phyloP scores from a whole-genome alignment of 2,329 filamentous ascomycete species.

The Pestalotiopsis sp. region DNA sequence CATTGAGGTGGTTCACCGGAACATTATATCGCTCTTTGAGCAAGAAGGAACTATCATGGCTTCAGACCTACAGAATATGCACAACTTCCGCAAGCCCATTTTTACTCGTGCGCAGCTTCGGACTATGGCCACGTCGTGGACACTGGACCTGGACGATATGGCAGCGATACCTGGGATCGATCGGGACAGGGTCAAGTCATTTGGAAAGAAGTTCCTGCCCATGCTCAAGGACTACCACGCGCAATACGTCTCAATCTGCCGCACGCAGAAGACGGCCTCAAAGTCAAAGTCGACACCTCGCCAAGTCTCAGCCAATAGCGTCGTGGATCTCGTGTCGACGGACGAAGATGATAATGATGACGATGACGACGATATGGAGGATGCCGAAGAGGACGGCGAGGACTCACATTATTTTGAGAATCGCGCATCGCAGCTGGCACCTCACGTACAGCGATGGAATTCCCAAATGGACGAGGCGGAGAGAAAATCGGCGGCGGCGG shows the following conservation, averaged over 20 bases:
- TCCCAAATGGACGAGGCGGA: conserved; percentile 29
- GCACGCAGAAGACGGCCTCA: conserved; percentile 21
- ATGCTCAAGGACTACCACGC: conserved; percentile 54
- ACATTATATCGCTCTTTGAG: conserved; percentile 68
- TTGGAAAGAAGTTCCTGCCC: conserved; percentile 63
- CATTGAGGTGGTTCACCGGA: conserved; percentile 62
- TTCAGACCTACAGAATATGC: conserved; percentile 62
- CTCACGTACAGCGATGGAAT: conserved; percentile 31
- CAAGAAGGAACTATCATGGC: conserved; percentile 61
- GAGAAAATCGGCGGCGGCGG: conserved; percentile 3
- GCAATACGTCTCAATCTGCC: conserved; percentile 55
- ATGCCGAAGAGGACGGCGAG: conserved; percentile 32
- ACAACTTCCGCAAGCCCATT: conserved; percentile 57
- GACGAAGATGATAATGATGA: conserved; percentile 20
- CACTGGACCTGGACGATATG: conserved; percentile 64
- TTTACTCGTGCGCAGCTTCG: conserved; percentile 73
- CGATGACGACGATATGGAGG: conserved; percentile 16
- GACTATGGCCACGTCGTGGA: conserved; percentile 74
- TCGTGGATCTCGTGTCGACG: conserved; percentile 56
- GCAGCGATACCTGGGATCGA: conserved; percentile 65
- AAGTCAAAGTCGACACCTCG: conserved; percentile 10
- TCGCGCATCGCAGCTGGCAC: conserved; percentile 17
- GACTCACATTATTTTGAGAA: conserved; percentile 51
- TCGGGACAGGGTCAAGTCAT: conserved; percentile 60
- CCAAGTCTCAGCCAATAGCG: conserved; percentile 32